Evolutionary conservation across 2,329 filamentous ascomycete species (phyloP).

Genomic region (Colletotrichum chrysophilum): DNA sequence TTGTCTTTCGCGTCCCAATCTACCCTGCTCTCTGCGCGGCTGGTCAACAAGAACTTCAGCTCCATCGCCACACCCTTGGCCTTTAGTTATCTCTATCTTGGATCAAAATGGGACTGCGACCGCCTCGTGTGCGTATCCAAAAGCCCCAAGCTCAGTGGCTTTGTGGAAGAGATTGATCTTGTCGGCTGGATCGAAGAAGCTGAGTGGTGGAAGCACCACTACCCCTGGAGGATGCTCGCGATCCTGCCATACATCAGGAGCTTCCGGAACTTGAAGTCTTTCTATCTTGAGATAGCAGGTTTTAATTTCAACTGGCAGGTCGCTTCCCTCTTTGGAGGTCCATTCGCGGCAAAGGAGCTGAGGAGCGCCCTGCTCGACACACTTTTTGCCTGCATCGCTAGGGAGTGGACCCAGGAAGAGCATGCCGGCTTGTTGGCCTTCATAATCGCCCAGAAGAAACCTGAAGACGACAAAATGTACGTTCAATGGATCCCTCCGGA

Average conservation of each 20-base stretch:
- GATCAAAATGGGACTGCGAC: neutral
- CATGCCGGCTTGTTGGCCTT: accelerated
- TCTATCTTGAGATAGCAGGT: accelerated
- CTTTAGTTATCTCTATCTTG: neutral
- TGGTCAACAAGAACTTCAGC: neutral
- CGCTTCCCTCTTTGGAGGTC: neutral
- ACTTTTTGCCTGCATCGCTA: neutral
- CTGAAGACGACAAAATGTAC: accelerated
- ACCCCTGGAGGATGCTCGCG: neutral
- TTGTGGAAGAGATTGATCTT: neutral
- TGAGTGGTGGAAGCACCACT: neutral
- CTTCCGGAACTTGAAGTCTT: neutral
- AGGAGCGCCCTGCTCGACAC: neutral
- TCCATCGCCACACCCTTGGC: neutral
- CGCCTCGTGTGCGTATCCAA: neutral
- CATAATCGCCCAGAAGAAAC: accelerated
- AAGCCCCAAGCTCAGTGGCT: neutral
- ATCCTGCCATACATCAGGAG: neutral
- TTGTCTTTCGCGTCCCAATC: neutral
- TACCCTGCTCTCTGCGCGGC: neutral
- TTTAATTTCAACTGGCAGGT: neutral
- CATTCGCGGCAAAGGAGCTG: neutral
- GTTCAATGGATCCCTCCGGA: accelerated
- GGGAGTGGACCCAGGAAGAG: neutral
- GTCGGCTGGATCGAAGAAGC: neutral